A percentile compares a stretch with the other conserved stretches of the same genome.
These are phyloP conservation scores for Carallia pectinifolia DNA, from an alignment of 345 rosid species.

Conservation along the genomic window DNA sequence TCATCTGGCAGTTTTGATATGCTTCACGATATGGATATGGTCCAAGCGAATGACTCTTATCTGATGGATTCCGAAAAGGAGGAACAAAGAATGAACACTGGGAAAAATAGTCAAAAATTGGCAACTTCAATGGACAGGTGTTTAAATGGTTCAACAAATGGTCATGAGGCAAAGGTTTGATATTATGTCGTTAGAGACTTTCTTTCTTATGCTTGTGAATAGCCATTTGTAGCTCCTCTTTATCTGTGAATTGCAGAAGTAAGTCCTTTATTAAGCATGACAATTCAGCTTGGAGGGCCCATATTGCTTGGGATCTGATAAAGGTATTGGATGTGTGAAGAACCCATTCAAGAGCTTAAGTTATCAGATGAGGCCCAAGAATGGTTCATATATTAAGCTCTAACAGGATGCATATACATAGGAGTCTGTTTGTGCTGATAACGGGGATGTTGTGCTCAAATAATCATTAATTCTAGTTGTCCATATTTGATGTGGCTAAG, in stretches of 20 bases:
- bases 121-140: slow-evolving; percentile 15
- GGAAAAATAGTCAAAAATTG: slow-evolving; percentile 11
- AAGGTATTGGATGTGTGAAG: no score
- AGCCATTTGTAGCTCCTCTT: background rate
- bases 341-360: no score
- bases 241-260: background rate
- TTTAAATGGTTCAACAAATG: slow-evolving; percentile 13
- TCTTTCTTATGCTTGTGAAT: background rate
- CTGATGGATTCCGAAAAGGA: slow-evolving; percentile 2
- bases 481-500: no score
- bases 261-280: background rate
- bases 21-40: slow-evolving; percentile 10
- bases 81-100: slow-evolving; percentile 12
- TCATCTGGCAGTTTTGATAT: slow-evolving; percentile 10
- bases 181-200: background rate
- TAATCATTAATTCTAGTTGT: no score
- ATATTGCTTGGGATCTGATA: no score
- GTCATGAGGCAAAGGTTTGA: slow-evolving; percentile 16
- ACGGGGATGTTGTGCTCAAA: no score
- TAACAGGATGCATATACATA: no score
- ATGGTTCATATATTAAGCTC: no score
- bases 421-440: no score
- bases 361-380: no score
- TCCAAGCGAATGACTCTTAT: slow-evolving; percentile 16
- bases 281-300: no score